Evolutionary conservation across 805 yeast genomes (phyloP).

Genomic region (Pichia paraexigua): DNA sequence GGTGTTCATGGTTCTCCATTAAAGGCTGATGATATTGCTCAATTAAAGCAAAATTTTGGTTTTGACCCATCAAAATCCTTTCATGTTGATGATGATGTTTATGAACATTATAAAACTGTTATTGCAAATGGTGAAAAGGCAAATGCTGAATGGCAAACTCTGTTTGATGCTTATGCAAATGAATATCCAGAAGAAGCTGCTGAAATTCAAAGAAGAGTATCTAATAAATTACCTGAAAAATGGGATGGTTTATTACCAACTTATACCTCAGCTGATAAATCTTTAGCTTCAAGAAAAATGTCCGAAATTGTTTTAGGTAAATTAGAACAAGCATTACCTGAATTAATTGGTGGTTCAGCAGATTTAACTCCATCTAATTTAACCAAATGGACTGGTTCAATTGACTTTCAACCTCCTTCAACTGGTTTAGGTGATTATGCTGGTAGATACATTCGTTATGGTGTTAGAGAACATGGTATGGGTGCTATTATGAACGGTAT

Average conservation of each 20-base stretch:
- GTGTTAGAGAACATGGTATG: conserved; percentile 99
- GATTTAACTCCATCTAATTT: conserved; percentile 96
- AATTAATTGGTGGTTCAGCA: conserved; percentile 95
- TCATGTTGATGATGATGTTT: conserved; percentile 75
- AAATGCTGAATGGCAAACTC: conserved; percentile 68
- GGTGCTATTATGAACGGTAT: conserved; percentile 98
- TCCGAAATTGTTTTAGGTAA: conserved; percentile 70
- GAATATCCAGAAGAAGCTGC: conserved; percentile 74
- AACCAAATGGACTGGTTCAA: conserved; percentile 77
- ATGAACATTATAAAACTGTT: conserved; percentile 54
- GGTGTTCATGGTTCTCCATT: conserved; percentile 95
- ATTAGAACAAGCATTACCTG: conserved; percentile 64
- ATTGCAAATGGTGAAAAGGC: conserved; percentile 55
- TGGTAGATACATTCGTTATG: conserved; percentile 94
- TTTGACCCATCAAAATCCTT: conserved; percentile 81
- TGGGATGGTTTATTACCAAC: conserved; percentile 77
- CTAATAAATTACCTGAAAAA: conserved; percentile 68
- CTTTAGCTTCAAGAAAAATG: conserved; percentile 91
- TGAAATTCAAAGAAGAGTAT: conserved; percentile 72
- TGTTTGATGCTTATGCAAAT: conserved; percentile 51
- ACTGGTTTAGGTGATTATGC: conserved; percentile 75
- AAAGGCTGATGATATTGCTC: conserved; percentile 85
- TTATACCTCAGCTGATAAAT: conserved; percentile 68
- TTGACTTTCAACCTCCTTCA: conserved; percentile 86
- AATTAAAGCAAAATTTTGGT: conserved; percentile 76